Base-by-base conservation (phyloP, 257 asterid genomes). In the Lavandula angustifolia region DNA sequence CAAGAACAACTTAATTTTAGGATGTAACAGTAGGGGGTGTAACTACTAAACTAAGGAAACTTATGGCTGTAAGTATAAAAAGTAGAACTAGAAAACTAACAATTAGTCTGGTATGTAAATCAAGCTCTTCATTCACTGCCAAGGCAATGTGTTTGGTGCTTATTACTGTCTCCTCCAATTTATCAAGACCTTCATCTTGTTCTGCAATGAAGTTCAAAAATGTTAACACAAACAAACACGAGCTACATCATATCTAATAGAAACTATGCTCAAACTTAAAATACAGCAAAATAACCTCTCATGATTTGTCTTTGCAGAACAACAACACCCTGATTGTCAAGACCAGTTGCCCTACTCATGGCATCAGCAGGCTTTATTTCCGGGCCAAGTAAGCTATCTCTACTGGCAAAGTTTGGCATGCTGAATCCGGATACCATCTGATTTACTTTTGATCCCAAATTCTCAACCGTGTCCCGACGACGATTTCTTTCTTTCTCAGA, bases 311-410 rank as follows among this genome's bases (percentile, higher is more conserved):
- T 81, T 72, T 91, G 98, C 73, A 91, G 89, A 72, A 82, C 87
- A 46, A 91, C 96, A 76, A 84, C 44, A 14, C 91, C 95, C 35
- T 67, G 66, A 78, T 91, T 91, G 77, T 91, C 94, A 40, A 91
- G 91, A 48, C 89, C 92, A 62, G 61, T 67, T 65, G 83, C 71
- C 78, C 88, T 86, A 73, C 74, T 81, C 85, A 80, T 78, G 54
- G 91, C 94, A 88, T 91, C 96, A 46, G 60, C 77, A 43, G 84
- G 86, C 80, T 86, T 88, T 60, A 76, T 75, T 74, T 91, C 98
- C 13, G 98, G 96, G 35, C 96, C 98, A 52, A 91, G 98, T 75
- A 91, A 80, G 86, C 87, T 85, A 76, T 86, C 96, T 74, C 98
- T 84, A 50, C 62, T 84, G 5, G 84, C 94, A 80, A 86, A 83